Percentiles rank a stretch among this genome's conserved stretches.
phyloP scores from a whole-genome alignment of 768 basidiomycete species.

The Lactarius indigo region DNA sequence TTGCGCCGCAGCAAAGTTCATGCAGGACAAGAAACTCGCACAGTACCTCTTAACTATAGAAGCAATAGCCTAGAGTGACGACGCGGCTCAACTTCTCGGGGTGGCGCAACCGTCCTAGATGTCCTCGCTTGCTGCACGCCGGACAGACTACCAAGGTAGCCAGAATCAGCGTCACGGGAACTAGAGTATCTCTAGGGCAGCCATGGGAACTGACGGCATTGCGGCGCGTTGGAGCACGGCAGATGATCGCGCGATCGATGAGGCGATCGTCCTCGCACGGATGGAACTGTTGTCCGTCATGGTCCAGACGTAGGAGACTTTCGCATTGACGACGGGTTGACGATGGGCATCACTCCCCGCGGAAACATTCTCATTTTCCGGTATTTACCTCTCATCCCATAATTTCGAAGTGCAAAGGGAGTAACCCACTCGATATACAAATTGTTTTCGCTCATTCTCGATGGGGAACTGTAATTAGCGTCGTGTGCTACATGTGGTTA shows the following conservation, averaged over 20 bases:
- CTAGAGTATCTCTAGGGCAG: conserved; percentile 40
- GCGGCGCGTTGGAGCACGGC: neutral
- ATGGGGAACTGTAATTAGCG: no score
- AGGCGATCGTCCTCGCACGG: conserved; percentile 29
- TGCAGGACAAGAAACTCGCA: conserved; percentile 58
- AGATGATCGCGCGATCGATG: conserved; percentile 41
- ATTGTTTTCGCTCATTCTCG: no score
- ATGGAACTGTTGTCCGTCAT: conserved; percentile 81
- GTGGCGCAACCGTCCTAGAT: conserved; percentile 65
- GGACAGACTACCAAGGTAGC: conserved; percentile 32
- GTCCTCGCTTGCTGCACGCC: conserved; percentile 45
- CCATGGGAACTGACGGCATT: conserved; percentile 50
- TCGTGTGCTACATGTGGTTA: no score
- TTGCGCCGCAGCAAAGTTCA: conserved; percentile 46
- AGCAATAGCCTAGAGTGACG: conserved; percentile 92
- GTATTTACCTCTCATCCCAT: no score
- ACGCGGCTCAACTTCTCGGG: conserved; percentile 86
- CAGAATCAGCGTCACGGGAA: conserved; percentile 74
- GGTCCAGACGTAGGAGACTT: conserved; percentile 35
- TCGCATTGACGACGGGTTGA: no score
- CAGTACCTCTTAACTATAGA: conserved; percentile 72
- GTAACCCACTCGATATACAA: no score
- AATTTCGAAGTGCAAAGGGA: no score
- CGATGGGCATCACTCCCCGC: no score
- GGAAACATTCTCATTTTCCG: no score